Conservation (phyloP, 1,284 basidiomycete species). For the Singerocomus inundabilis region DNA sequence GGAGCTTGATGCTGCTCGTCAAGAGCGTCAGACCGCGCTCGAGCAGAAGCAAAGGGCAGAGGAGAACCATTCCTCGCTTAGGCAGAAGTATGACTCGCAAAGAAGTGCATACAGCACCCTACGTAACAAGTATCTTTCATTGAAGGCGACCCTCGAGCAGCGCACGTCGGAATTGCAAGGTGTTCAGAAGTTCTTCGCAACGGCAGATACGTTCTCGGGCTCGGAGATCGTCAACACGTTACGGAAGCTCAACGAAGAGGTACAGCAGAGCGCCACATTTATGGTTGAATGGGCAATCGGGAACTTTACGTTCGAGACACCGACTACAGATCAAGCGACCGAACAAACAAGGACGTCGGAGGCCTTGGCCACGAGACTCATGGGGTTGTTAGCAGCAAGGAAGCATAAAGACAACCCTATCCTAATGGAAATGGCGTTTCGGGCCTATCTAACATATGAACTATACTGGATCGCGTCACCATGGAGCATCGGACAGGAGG, state of each 20-base stretch:
- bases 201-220: constrained; percentile 16
- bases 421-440: constrained; percentile 20
- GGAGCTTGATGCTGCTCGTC: not conserved
- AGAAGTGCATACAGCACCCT: constrained; percentile 8
- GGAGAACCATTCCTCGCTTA: constrained; percentile 2
- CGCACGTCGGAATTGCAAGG: constrained; percentile 21
- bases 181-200: constrained; percentile 17
- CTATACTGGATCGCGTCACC: constrained; percentile 16
- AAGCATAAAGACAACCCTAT: constrained; percentile 14
- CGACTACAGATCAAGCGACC: not conserved
- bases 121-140: constrained; percentile 5
- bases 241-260: constrained; percentile 20
- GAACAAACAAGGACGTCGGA: constrained; percentile 11
- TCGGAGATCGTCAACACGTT: constrained; percentile 20
- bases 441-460: constrained; percentile 19
- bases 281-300: constrained; percentile 18
- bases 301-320: constrained; percentile 4
- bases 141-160: constrained; percentile 18
- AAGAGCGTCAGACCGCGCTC: constrained; percentile 2
- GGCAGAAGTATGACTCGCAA: constrained; percentile 11
- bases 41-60: constrained; percentile 6
- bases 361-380: constrained; percentile 10
- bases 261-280: constrained; percentile 6
- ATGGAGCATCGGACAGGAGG: constrained; percentile 14
- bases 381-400: constrained; percentile 13